Evolutionary conservation across 371 early-diverging fungal genomes (phyloP).

Genomic region (Mucor lusitanicus): DNA sequence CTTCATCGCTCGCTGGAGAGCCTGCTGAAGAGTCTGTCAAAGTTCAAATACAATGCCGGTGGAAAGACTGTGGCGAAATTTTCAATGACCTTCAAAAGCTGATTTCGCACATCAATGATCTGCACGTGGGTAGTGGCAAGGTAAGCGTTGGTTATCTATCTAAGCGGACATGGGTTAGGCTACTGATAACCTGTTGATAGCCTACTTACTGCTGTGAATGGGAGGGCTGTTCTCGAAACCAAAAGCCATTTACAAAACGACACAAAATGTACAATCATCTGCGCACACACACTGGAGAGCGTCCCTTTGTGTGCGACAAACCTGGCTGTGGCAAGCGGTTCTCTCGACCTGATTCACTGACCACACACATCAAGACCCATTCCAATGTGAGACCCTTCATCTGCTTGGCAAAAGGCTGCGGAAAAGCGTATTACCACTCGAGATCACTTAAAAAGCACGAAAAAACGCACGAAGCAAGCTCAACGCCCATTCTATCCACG

Average conservation of each 20-base stretch:
- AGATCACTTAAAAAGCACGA: conserved; percentile 81
- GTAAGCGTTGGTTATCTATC: neutral
- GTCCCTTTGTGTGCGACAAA: conserved; percentile 59
- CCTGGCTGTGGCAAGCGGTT: conserved; percentile 83
- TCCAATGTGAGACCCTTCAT: conserved; percentile 75
- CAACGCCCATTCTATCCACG: conserved; percentile 14
- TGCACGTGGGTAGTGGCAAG: conserved; percentile 29
- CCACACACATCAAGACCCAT: conserved; percentile 89
- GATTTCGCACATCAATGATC: conserved; percentile 18
- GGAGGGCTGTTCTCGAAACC: conserved; percentile 76
- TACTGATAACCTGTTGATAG: conserved; percentile 15
- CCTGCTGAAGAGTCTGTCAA: conserved; percentile 1
- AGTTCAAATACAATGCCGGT: conserved; percentile 10
- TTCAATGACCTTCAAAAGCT: conserved; percentile 19
- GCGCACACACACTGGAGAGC: conserved; percentile 86
- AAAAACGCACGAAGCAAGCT: conserved; percentile 51
- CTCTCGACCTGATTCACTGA: conserved; percentile 85
- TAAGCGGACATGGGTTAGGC: too few species aligned
- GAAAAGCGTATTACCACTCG: conserved; percentile 80
- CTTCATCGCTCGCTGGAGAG: neutral
- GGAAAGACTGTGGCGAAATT: conserved; percentile 20
- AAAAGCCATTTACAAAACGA: conserved; percentile 83
- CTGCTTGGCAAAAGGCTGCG: conserved; percentile 63
- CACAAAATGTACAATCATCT: conserved; percentile 91
- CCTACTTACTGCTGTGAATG: conserved; percentile 82